Percentiles rank a stretch among this genome's conserved stretches.
These are phyloP conservation scores for Penicillium goetzii DNA, from an alignment of 495 filamentous ascomycete species.

Conservation along the genomic window DNA sequence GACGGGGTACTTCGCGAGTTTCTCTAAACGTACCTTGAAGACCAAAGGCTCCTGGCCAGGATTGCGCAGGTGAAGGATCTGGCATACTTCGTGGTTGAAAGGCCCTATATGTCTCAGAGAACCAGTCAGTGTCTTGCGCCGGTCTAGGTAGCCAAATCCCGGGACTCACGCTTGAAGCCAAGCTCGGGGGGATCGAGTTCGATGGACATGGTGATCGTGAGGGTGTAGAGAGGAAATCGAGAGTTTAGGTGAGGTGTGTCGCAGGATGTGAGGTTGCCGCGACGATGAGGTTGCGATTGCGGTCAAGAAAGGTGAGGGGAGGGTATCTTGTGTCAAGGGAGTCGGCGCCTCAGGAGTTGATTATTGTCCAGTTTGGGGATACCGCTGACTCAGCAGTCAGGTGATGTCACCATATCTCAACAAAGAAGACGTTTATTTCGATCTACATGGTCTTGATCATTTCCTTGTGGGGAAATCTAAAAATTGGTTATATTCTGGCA, in stretches of 20 bases:
- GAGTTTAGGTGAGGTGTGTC: not conserved
- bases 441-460: not conserved
- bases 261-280: constrained; percentile 14
- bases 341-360: constrained; percentile 34
- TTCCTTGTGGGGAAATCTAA: not conserved
- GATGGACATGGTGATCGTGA: constrained; percentile 75
- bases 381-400: constrained; percentile 35
- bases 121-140: constrained; percentile 26
- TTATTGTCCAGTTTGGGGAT: constrained; percentile 29
- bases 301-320: constrained; percentile 21
- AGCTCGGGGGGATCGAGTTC: constrained; percentile 90
- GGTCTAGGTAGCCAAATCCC: constrained; percentile 12
- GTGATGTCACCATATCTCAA: constrained; percentile 28
- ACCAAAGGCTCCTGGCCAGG: constrained; percentile 77
- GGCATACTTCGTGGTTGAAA: constrained; percentile 87
- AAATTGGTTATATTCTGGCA: not conserved
- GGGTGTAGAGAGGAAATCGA: not conserved
- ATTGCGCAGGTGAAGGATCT: constrained; percentile 81
- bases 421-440: not conserved
- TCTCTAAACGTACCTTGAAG: constrained; percentile 76
- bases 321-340: constrained; percentile 26
- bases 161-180: constrained; percentile 81
- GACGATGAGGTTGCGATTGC: constrained; percentile 23
- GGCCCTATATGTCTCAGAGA: constrained; percentile 63
- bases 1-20: constrained; percentile 17